Evolutionary conservation across 2,329 filamentous ascomycete genomes (phyloP), one percentile per base, ranked within the genome.

Genomic region (Coniochaeta prunicola): DNA sequence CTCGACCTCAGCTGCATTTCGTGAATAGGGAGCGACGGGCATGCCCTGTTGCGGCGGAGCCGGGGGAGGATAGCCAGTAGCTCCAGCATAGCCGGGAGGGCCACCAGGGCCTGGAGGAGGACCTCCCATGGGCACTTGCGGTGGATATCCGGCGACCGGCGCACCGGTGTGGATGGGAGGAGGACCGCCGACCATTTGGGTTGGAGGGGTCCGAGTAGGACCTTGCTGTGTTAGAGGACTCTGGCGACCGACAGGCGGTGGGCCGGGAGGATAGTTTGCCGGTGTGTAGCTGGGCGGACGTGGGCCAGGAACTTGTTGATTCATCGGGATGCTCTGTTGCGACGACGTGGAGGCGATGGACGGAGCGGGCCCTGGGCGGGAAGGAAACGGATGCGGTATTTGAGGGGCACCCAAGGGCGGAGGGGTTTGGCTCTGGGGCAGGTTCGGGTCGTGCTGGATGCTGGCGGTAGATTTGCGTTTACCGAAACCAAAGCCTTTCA

Each of bases 401-500:
- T 83, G 80, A 71, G 73, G 68, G 60, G 66, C 57, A 54, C 63
- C 65, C 68, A 63, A 63, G 59, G 68, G 67, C 60, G 71, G 70
- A 69, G 73, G 71, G 66, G 66, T 73, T 63, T 66, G 74, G 68
- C 69, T 76, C 70, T 72, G 72, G 68, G 71, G 63, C 63, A 70
- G 62, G 71, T 80, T 76, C 71, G 75, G 70, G 70, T 60, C 63
- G 59, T 74, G 76, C 65, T 81, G 79, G 68, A 83, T 82, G 74
- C 80, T 84, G 72, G 81, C 80, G 69, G 80, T 80, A 69, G 87
- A 88, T 80, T 86, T 89, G 76, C 89, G 87, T 83, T 89, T 90
- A 77, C 87, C 88, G 80, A 90, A 89, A 77, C 89, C 87, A 78
- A 91, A 82, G 81, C 84, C 83, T 81, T 90, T 89, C 74, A 91